Evolutionary conservation across 768 basidiomycete species (phyloP), one percentile per base, ranked within the genome.

Genomic region (Auricularia auricula-judae): DNA sequence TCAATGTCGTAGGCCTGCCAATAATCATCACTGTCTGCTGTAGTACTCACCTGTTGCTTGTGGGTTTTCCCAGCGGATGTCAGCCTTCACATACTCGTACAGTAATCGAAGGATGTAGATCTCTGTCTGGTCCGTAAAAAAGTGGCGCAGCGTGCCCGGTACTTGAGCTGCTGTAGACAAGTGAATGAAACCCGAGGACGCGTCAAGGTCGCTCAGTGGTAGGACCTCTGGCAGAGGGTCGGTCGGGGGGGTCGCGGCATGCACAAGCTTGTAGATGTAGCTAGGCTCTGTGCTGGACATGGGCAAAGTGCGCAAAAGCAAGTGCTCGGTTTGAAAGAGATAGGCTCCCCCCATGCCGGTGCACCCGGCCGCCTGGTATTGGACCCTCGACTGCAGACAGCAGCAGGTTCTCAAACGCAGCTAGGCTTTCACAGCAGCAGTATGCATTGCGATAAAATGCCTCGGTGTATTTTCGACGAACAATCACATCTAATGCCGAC

Each of bases 211-310:
- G 65, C 82, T 84, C 54, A 85, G 69, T 21, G 83, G 82, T 34
- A 86, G 76, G 3, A 66, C 69, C 2, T 74, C 71, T 5, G 84
- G 83, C 14, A 85, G 72, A 1, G 74, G 74, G 5, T 71, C 70
- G 2, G 77, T 71, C 36, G 74, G 68, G n/a, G 80, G 73, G 8
- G 77, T 67, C 8, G 78, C 74, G 44, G 75, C 69, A 12, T 79
- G 75, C 36, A 86, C 72, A 65, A 88, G 79, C 68, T 87, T 88
- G 77, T 87, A 88, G 66, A 87, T 62, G 72, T 84, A 85, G 2
- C 75, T 79, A 3, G 84, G 86, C 39, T 42, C 39, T 42, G 39
- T 14, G 47, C 62, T 44, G 58, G 62, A 23, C 47, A 51, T 51
- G 47, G 16, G 5, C 11, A 21, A 12, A 8, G 47, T 11, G 47